phyloP scores from a whole-genome alignment of 495 filamentous ascomycete genomes.

The Trichoderma parareesei region DNA sequence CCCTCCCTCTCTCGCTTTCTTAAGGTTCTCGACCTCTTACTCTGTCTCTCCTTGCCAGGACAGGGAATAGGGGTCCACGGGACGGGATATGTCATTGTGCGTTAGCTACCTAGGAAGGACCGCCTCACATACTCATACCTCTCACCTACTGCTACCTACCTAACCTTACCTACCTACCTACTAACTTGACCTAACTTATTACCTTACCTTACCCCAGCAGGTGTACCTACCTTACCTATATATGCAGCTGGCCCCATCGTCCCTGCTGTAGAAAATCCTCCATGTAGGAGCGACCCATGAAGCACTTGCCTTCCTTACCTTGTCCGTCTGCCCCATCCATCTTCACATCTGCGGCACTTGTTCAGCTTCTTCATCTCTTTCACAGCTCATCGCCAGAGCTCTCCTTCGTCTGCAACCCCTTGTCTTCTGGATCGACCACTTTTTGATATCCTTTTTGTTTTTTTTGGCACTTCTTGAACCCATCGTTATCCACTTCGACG shows the following conservation, averaged over 20 bases:
- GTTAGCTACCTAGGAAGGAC: not conserved
- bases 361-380: not conserved
- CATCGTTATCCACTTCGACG: not conserved
- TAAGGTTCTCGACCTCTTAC: too few relatives aligned
- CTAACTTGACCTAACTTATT: too few relatives aligned
- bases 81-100: not conserved
- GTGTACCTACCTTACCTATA: not conserved
- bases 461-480: not conserved
- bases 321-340: not conserved
- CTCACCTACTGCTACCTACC: too few relatives aligned
- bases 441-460: not conserved
- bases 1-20: too few relatives aligned
- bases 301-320: not conserved
- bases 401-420: not conserved
- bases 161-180: too few relatives aligned
- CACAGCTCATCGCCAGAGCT: not conserved
- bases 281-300: not conserved
- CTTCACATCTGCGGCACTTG: not conserved
- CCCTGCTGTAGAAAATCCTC: slow-evolving; percentile 3
- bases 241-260: slow-evolving; percentile 6
- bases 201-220: not conserved
- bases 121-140: not conserved
- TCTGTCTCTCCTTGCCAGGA: not conserved
- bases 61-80: not conserved
- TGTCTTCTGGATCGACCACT: not conserved